A percentile compares a stretch with the other conserved stretches of the same genome.
phyloP scores from a whole-genome alignment of 371 early-diverging fungal genomes.

The Apophysomyces variabilis region DNA sequence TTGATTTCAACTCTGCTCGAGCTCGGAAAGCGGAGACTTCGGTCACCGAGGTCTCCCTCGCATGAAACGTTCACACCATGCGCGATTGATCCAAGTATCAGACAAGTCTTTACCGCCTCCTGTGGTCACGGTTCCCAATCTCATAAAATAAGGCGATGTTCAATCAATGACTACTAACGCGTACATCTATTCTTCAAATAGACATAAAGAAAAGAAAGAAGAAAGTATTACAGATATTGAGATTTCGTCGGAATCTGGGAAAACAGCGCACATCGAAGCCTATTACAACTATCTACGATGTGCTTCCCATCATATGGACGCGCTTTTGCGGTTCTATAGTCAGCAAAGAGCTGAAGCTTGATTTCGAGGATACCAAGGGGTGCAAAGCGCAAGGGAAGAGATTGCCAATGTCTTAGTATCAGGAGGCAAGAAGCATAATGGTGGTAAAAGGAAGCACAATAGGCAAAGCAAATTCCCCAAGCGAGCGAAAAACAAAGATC shows the following conservation, averaged over 20 bases:
- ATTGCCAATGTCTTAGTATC: slow-evolving; percentile 17
- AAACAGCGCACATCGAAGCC: background rate
- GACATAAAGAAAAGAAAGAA: background rate
- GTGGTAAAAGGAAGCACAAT: background rate
- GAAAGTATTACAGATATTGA: background rate
- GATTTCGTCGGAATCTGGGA: background rate
- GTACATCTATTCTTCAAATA: slow-evolving; percentile 5
- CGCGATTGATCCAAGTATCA: slow-evolving; percentile 11
- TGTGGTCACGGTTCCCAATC: background rate
- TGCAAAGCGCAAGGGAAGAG: slow-evolving; percentile 16
- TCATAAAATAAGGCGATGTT: slow-evolving; percentile 14
- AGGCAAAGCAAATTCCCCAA: background rate
- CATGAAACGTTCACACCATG: slow-evolving; percentile 5
- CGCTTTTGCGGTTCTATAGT: background rate
- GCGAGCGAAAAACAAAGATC: too few relatives aligned
- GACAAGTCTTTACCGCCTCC: slow-evolving; percentile 1
- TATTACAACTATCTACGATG: background rate
- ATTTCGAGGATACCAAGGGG: slow-evolving; percentile 18
- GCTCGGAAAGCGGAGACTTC: background rate
- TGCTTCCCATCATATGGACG: background rate
- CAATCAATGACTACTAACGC: slow-evolving; percentile 5
- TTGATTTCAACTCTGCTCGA: too few relatives aligned
- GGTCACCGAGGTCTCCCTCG: background rate
- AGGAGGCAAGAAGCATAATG: slow-evolving; percentile 16
- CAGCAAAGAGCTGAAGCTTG: background rate